These are phyloP conservation scores for Pythium rishiriense DNA, from an alignment of 352 stramenopile genomes.

Conservation along the genomic window DNA sequence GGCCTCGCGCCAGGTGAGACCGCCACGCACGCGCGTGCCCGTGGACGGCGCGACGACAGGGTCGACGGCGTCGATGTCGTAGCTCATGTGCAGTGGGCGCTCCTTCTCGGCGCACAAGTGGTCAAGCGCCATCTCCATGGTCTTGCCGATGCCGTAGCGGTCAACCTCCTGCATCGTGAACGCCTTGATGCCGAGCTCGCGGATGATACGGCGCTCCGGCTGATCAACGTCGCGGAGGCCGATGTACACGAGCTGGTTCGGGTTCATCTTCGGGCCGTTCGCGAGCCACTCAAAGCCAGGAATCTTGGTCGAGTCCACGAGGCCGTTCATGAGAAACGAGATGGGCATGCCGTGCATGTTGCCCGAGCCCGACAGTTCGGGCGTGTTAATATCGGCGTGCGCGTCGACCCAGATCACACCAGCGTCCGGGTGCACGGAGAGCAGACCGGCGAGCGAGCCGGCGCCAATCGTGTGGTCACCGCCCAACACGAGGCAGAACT, in stretches of 20 bases:
- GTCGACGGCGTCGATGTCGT: conserved; percentile 98
- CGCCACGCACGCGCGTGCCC: conserved; percentile 93
- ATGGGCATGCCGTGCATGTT: conserved; percentile 99
- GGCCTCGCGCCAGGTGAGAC: conserved; percentile 95
- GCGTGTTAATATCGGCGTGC: conserved; percentile 98
- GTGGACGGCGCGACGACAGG: conserved; percentile 94
- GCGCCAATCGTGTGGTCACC: conserved; percentile 96
- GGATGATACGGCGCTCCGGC: conserved; percentile 90
- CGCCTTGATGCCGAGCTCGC: conserved; percentile 91
- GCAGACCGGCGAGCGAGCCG: conserved; percentile 91
- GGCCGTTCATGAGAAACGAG: conserved; percentile 91
- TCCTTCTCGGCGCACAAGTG: conserved; percentile 88
- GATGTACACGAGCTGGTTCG: conserved; percentile 95
- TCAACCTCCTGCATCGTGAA: conserved; percentile 98
- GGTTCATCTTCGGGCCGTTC: conserved; percentile 69
- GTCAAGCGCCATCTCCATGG: conserved; percentile 96
- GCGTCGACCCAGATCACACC: conserved; percentile 98
- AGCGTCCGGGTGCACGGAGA: conserved; percentile 90
- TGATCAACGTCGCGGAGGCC: conserved; percentile 94
- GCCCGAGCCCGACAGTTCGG: conserved; percentile 83
- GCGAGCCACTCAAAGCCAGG: conserved; percentile 95
- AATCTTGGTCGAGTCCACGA: conserved; percentile 86
- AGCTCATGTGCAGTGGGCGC: conserved; percentile 95
- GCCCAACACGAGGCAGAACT: conserved; percentile 95
- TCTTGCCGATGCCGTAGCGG: conserved; percentile 94